Percentiles rank a stretch among this genome's conserved stretches.
Conservation (phyloP, 1,284 basidiomycete species). For the Irpex rosettiformis region DNA sequence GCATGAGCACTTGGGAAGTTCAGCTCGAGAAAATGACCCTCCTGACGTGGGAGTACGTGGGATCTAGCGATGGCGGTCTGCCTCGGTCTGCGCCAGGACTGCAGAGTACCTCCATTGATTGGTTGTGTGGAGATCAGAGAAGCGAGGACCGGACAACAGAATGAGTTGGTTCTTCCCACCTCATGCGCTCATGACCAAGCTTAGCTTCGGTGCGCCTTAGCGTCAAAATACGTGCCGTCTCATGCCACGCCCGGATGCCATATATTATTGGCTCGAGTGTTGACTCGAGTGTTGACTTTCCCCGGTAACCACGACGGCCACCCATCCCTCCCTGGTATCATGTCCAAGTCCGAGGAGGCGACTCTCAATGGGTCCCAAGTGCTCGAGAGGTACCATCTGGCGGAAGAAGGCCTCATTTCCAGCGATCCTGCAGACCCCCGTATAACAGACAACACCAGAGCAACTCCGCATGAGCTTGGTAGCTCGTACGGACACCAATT, state of each 20-base stretch:
- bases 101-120: not conserved
- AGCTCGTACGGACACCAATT: conserved; percentile 24
- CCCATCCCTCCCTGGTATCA: not conserved
- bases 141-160: not conserved
- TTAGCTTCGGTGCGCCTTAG: too few species aligned
- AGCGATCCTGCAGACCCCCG: conserved; percentile 22
- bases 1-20: not conserved
- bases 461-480: conserved; percentile 24
- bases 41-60: not conserved
- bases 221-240: too few species aligned
- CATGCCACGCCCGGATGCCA: too few species aligned
- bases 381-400: not conserved
- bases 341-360: conserved; percentile 11
- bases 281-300: not conserved
- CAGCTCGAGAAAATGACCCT: not conserved
- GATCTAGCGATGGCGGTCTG: not conserved
- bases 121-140: not conserved
- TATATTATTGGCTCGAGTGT: too few species aligned
- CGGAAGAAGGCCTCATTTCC: not conserved
- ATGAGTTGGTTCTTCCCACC: too few species aligned
- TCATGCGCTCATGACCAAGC: too few species aligned
- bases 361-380: not conserved
- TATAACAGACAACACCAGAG: conserved; percentile 20
- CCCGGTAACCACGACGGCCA: not conserved
- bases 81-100: not conserved